These are phyloP conservation scores for Talaromyces adpressus DNA, from an alignment of 495 filamentous ascomycete species.

Conservation along the genomic window DNA sequence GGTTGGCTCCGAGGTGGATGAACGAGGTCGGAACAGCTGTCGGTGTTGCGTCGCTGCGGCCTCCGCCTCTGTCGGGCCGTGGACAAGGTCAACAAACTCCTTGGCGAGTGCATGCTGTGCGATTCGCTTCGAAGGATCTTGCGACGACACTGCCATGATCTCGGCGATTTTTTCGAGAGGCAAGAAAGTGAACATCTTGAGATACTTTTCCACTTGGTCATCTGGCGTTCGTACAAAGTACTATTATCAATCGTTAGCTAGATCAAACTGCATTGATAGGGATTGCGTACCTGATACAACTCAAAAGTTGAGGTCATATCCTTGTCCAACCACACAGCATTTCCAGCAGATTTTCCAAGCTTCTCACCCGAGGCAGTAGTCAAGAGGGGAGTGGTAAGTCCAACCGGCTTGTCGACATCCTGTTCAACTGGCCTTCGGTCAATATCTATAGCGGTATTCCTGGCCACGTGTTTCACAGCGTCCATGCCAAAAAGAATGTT, in stretches of 20 bases:
- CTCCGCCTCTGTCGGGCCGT: constrained; percentile 56
- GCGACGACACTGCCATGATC: constrained; percentile 58
- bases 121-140: constrained; percentile 58
- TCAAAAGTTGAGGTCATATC: constrained; percentile 76
- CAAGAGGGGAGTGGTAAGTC: constrained; percentile 83
- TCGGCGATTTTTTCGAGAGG: constrained; percentile 55
- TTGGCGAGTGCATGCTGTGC: constrained; percentile 77
- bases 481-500: constrained; percentile 93
- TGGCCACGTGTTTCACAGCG: constrained; percentile 63
- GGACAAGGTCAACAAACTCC: constrained; percentile 73
- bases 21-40: constrained; percentile 43
- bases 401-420: constrained; percentile 52
- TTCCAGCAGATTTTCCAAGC: constrained; percentile 92
- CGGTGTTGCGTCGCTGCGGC: constrained; percentile 51
- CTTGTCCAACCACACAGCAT: constrained; percentile 87
- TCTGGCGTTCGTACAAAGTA: constrained; percentile 86
- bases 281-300: constrained; percentile 60
- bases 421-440: constrained; percentile 20
- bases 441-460: constrained; percentile 31
- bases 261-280: neutral
- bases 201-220: constrained; percentile 65
- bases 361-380: constrained; percentile 82
- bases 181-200: constrained; percentile 90
- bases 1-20: constrained; percentile 32
- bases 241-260: constrained; percentile 30